A percentile compares a stretch with the other conserved stretches of the same genome.
These are phyloP conservation scores for Pachysandra terminalis DNA, from an alignment of 164 flowering plant genomes.

Conservation along the genomic window DNA sequence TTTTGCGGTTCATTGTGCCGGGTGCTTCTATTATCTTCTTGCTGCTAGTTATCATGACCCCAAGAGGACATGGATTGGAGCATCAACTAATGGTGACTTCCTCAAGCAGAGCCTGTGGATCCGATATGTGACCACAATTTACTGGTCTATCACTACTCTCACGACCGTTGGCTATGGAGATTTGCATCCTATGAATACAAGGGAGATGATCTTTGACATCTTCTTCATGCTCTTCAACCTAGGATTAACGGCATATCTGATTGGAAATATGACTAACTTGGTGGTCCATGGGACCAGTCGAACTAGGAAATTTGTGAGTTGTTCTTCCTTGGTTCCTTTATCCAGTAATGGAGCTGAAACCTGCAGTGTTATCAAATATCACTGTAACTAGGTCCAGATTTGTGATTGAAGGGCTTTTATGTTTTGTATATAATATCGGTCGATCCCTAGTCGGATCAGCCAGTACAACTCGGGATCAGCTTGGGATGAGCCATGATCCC, in stretches of 20 bases:
- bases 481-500: no score
- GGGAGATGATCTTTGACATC: conserved; percentile 84
- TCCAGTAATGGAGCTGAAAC: neutral
- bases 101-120: conserved; percentile 43
- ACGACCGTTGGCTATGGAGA: conserved; percentile 98
- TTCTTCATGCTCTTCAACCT: conserved; percentile 94
- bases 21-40: conserved; percentile 77
- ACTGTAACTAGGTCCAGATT: no score
- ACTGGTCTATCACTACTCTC: conserved; percentile 96
- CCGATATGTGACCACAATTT: conserved; percentile 77
- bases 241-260: conserved; percentile 87
- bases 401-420: no score
- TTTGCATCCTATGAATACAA: conserved; percentile 73
- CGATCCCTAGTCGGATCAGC: no score
- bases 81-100: conserved; percentile 41
- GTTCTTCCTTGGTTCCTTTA: conserved; percentile 3
- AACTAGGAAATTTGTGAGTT: conserved; percentile 83
- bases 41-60: conserved; percentile 69
- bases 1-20: conserved; percentile 93
- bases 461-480: no score
- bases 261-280: conserved; percentile 98
- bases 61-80: conserved; percentile 74
- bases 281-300: conserved; percentile 92
- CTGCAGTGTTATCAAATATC: no score
- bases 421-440: no score